These are phyloP conservation scores for Neopestalotiopsis sp. DNA, from an alignment of 2,329 filamentous ascomycete species.

Conservation along the genomic window DNA sequence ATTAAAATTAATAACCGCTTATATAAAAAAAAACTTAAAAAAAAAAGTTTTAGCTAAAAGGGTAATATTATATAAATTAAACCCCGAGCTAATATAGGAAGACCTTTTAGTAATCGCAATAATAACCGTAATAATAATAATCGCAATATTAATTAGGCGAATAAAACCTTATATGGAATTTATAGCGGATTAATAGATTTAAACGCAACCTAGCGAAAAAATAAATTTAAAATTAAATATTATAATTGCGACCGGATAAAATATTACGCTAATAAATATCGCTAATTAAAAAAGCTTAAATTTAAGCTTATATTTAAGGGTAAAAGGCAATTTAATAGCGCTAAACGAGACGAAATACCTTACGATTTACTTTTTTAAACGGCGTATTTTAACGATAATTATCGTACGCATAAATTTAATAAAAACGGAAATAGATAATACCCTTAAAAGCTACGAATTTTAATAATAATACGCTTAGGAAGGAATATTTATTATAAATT, in stretches of 20 bases:
- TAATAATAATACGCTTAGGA: neutral
- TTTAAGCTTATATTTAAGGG: neutral
- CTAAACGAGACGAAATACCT: neutral
- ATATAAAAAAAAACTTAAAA: slow-evolving; percentile 5
- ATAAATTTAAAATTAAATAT: neutral
- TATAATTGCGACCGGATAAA: neutral
- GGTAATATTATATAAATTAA: no score
- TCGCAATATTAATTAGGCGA: neutral
- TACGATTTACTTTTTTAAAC: neutral
- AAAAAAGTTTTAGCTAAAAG: neutral
- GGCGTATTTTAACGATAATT: neutral
- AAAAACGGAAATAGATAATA: neutral
- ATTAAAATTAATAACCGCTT: slow-evolving; percentile 7
- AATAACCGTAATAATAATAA: no score
- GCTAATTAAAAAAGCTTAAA: neutral
- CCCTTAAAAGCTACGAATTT: neutral
- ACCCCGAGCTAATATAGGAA: no score
- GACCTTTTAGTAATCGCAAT: no score
- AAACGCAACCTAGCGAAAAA: neutral
- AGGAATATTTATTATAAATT: no score
- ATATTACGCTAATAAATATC: neutral
- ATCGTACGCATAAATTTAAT: neutral
- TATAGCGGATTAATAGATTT: neutral
- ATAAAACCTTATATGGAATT: neutral
- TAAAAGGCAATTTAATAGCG: neutral